Conservation (phyloP, 305 asterid genomes). For the Fraxinus floribunda region DNA sequence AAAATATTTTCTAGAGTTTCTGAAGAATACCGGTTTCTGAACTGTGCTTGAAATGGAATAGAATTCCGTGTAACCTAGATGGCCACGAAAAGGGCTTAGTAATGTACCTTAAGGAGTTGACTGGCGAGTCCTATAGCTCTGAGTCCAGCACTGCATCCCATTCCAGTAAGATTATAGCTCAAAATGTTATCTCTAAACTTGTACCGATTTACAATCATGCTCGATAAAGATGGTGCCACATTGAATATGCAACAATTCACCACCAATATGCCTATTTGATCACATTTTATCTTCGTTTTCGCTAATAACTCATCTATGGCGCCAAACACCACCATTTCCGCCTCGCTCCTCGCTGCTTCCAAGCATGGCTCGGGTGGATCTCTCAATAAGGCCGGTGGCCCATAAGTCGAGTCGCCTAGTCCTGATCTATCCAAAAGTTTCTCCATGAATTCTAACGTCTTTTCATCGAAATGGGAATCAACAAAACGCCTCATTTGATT, state of each 20-base stretch:
- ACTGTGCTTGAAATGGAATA: too few relatives aligned
- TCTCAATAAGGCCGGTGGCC: neutral
- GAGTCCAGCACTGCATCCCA: constrained; percentile 43
- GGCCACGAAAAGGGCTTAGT: neutral
- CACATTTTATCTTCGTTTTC: constrained; percentile 17
- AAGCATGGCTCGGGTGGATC: neutral
- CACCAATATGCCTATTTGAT: constrained; percentile 32
- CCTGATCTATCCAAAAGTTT: neutral
- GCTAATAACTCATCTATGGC: constrained; percentile 30
- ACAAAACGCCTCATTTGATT: neutral
- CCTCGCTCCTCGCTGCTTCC: constrained; percentile 26
- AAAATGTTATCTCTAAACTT: constrained; percentile 23
- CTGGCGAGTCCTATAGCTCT: constrained; percentile 29
- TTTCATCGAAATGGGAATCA: neutral
- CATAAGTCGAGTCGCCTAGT: constrained; percentile 26
- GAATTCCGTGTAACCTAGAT: neutral
- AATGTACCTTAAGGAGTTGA: constrained; percentile 28
- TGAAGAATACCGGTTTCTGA: neutral
- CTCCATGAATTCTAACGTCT: constrained; percentile 19
- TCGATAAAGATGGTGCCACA: constrained; percentile 24
- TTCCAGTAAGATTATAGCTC: constrained; percentile 30
- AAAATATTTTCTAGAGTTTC: neutral
- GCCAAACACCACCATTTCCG: constrained; percentile 35
- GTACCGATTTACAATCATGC: constrained; percentile 31
- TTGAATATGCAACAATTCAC: constrained; percentile 27